Evolutionary conservation across 2,329 filamentous ascomycete species (phyloP), one percentile per base, ranked within the genome.

Genomic region (Botryotinia convoluta): DNA sequence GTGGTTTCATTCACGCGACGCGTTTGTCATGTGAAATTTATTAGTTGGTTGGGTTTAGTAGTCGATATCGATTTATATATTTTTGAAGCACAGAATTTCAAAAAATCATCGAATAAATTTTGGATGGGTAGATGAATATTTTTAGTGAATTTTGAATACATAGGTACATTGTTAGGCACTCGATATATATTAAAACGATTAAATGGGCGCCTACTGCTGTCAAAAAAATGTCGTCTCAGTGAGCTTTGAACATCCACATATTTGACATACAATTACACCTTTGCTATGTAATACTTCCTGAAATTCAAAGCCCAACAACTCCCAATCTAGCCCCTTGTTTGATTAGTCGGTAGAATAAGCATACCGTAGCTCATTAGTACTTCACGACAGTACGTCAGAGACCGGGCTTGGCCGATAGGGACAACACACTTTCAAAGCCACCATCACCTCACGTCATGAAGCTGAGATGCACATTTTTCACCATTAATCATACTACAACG

Each of bases 361-460:
- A 63, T 29, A 29, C 18, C 16, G n/a, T 10, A 16, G 26, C 37
- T 44, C 12, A 44, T 63, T n/a, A 65, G 42, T 35, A 35, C 12
- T 51, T 14, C 20, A 37, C 14, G 14, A 20, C 20, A 20, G 22
- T 37, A 67, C 37, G 35, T 39, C 45, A 67, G 64, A 67, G 45
- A 32, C n/a, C 26, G 32, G 64, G 22, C 63, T 67, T 37, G 32
- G 63, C 63, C 32, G 63, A 51, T 20, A 26, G 18, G 37, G 63
- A 65, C 63, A 48, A 35, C 44, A 51, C 45, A 67, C n/a, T 32
- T 54, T 39, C 64, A 68, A 54, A 54, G 45, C 64, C 45, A 68
- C 26, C 2, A 16, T 16, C 45, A 32, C 64, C 26, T 54, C 18
- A 42, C 39, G 48, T 68, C 48, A 68, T 29, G 44, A 12, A 39